Base-by-base conservation (phyloP, 805 yeast genomes). In the Geotrichum ghanense region DNA sequence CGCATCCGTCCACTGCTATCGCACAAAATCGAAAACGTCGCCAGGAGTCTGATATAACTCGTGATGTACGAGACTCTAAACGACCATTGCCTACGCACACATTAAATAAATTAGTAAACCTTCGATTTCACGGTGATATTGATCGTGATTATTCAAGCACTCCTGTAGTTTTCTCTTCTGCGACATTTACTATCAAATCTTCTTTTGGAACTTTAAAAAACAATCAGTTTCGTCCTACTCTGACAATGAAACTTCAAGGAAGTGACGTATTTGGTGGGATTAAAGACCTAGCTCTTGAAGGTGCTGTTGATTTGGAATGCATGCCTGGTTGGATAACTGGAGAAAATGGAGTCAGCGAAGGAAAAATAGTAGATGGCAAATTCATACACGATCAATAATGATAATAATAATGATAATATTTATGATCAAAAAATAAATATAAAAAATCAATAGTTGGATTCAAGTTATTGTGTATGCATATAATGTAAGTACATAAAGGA, bases 281-380 rank as follows among this genome's bases (percentile, higher is more conserved):
- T 34, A 87, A 83, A 60, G 81, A 83, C 55, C 66, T 85, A 16
- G 74, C 87, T 22, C 67, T 67, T 45, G 48, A 64, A 51, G 73
- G 68, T 1, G 55, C 71, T 0, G 62, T 79, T 1, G 73, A 82
- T 53, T 73, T 83, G 0, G 65, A 70, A n/a, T 66, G 53, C 0
- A 63, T 83, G 14, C 95, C 95, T 0, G 73, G 78, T 24, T 85
- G 88, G 89, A 60, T 85, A 25, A 78, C 89, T 3, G 95, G 94
- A 2, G 87, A 83, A 59, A 80, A 79, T 50, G 82, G 83, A 0
- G 54, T 62, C 1, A 63, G 64, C 37, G 66, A 74, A 31, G 88
- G 88, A 0, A 55, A 51, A 0, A 62, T 75, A 3, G 56, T 55
- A 23, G 62, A 72, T 48, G 75, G 75, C 16, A 40, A 39, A 6